Percentiles rank a stretch among this genome's conserved stretches.
Evolutionary conservation across 805 yeast species (phyloP).

Genomic region (Sporopachydermia quercuum): DNA sequence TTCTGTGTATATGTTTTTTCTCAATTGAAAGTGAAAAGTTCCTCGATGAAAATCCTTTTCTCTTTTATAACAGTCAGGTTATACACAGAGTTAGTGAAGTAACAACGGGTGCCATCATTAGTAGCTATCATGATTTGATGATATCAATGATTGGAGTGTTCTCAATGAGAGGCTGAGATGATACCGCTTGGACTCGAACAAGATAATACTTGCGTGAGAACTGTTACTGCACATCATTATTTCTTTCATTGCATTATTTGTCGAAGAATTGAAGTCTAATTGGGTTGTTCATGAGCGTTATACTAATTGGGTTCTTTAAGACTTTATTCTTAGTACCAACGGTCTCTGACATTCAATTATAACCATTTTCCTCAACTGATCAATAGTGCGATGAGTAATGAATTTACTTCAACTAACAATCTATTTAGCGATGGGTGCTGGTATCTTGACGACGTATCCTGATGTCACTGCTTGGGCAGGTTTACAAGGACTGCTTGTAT

Average conservation of each 20-base stretch:
- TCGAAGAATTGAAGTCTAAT: no score
- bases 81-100: no score
- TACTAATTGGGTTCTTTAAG: no score
- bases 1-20: background rate
- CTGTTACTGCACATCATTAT: no score
- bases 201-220: constrained; percentile 78
- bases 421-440: constrained; percentile 81
- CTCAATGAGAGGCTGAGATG: constrained; percentile 40
- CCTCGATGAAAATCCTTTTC: background rate
- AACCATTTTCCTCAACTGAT: no score
- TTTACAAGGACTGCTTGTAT: constrained; percentile 73
- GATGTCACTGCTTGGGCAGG: constrained; percentile 80
- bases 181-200: constrained; percentile 72
- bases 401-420: background rate
- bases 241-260: no score
- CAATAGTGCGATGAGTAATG: no score
- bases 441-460: constrained; percentile 73
- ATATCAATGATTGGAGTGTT: constrained; percentile 13
- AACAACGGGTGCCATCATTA: constrained; percentile 34
- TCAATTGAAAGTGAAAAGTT: background rate
- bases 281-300: no score
- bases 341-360: no score
- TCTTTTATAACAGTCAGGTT: constrained; percentile 1
- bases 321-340: no score
- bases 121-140: no score